Base-by-base conservation (phyloP, 1,139 yeast genomes). In the Candida sojae region DNA sequence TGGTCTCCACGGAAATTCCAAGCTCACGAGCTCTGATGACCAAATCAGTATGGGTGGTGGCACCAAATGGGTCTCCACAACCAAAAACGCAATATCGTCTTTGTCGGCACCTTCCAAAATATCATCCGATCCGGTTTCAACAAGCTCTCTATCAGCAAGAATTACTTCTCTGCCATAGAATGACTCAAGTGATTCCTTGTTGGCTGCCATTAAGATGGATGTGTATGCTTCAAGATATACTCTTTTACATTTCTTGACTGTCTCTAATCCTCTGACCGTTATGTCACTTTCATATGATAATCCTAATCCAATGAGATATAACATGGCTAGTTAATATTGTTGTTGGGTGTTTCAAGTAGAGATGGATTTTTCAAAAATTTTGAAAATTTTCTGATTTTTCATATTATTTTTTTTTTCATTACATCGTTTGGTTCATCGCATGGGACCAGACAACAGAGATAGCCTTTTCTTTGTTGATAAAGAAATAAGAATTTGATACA, bases 1-100 rank as follows among this genome's bases (percentile, higher is more conserved):
- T 82, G 44, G 88, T 81, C 61, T 88, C 95, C 41, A 88, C 90
- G 48, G 79, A 73, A 61, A 93, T 89, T 1, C 82, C 83, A 53
- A 85, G 75, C 66, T 88, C 96, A 57, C 96, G 80, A 33, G 98
- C 98, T 59, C 99, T 77, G 50, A 93, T 80, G 37, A 91, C 90
- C 55, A 93, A 77, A 70, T 93, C 99, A 0, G 97, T 90, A 67
- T 93, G 99, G 0, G 99, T 93, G 5, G 99, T 93, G 39, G 99
- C 99, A 32, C 99, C 99, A 64, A 90, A 92, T 33, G 96, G 96
- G 64, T 93, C 99, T 36, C 99, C 26, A 93, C 99, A 17, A 93
- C 99, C 57, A 93, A 75, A 60, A 93, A 91, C 1, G 97, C 98
- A 63, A 93, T 79, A 63, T 91, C 96, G 48, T 88, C 93, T 21